A percentile compares a stretch with the other conserved stretches of the same genome.
phyloP scores from a whole-genome alignment of 1,284 basidiomycete genomes.

The Ceratobasidium sp. region DNA sequence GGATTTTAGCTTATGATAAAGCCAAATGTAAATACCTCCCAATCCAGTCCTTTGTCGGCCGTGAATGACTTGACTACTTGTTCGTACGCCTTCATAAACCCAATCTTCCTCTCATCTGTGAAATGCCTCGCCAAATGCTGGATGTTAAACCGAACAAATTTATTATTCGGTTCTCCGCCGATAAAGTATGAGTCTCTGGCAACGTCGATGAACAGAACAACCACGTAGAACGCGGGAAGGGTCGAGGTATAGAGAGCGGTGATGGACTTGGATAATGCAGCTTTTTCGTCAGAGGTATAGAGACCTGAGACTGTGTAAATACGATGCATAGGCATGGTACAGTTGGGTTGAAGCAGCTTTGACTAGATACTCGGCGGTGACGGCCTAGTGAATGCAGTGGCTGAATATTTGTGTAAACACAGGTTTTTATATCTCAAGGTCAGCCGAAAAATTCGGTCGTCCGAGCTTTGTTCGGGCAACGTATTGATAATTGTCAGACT shows the following conservation, averaged over 20 bases:
- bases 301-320: slow-evolving; percentile 32
- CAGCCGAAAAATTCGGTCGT: not conserved
- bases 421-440: not conserved
- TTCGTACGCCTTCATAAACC: slow-evolving; percentile 24
- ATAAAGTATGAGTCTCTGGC: slow-evolving; percentile 22
- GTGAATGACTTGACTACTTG: slow-evolving; percentile 24
- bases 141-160: slow-evolving; percentile 28
- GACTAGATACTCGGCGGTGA: not conserved
- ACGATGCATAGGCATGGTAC: slow-evolving; percentile 40
- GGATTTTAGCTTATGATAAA: too few relatives aligned
- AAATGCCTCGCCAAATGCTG: slow-evolving; percentile 37
- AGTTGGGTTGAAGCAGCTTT: not conserved
- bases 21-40: slow-evolving; percentile 10
- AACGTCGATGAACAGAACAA: slow-evolving; percentile 29
- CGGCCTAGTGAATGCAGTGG: not conserved
- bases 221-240: slow-evolving; percentile 29
- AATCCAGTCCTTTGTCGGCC: slow-evolving; percentile 29
- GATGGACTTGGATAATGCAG: slow-evolving; percentile 5
- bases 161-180: slow-evolving; percentile 14
- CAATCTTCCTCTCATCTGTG: slow-evolving; percentile 6
- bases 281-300: slow-evolving; percentile 21
- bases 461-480: not conserved
- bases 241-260: slow-evolving; percentile 5
- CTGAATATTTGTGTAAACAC: too few relatives aligned
- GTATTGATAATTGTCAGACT: not conserved